phyloP scores from a whole-genome alignment of 179 eudicot species.

The Beta macrorhiza region DNA sequence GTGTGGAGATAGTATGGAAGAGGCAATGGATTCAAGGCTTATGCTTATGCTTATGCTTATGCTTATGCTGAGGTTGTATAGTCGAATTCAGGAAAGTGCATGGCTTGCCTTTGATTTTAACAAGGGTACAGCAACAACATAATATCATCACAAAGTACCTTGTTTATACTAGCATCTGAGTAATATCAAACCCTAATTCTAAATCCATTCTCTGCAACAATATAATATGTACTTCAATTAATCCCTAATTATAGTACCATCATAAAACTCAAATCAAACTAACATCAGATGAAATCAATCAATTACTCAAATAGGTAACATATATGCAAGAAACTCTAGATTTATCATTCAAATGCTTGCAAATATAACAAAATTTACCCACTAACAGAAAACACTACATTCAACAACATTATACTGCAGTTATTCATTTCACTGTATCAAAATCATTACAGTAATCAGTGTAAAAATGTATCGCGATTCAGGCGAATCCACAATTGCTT shows the following conservation, averaged over 20 bases:
- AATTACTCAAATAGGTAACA: not conserved
- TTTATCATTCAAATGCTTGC: not conserved
- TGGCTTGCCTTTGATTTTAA: not conserved
- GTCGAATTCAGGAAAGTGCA: not conserved
- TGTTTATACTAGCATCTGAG: not conserved
- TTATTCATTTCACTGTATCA: not conserved
- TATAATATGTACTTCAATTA: not conserved
- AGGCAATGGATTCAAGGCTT: not conserved
- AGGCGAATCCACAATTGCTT: not conserved
- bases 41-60: not conserved
- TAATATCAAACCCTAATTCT: not conserved
- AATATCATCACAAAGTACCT: conserved; percentile 1
- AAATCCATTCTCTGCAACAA: not conserved
- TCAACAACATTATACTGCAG: not conserved
- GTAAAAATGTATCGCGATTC: not conserved
- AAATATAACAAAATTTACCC: no score
- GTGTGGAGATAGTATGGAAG: not conserved
- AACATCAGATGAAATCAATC: not conserved
- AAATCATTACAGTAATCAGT: conserved; percentile 2
- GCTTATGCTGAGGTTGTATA: conserved; percentile 12
- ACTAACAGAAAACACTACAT: not conserved
- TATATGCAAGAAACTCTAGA: not conserved
- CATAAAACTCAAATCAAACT: not conserved
- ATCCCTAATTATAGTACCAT: not conserved
- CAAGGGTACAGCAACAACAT: not conserved